Evolutionary conservation across 768 basidiomycete species (phyloP), one percentile per base, ranked within the genome.

Genomic region (Mycena capillaripes): DNA sequence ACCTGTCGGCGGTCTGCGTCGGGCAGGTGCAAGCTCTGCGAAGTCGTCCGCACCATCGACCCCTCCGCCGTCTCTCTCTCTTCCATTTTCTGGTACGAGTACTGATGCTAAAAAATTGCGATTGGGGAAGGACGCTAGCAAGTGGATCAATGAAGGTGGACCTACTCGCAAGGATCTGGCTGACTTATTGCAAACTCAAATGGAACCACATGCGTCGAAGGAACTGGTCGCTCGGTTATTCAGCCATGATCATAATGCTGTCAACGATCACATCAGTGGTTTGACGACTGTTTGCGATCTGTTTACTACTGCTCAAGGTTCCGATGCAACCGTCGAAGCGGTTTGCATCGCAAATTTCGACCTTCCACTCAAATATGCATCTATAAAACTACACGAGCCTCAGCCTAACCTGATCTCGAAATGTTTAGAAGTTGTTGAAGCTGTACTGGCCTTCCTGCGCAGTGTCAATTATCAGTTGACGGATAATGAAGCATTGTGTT

Each of bases 221-320:
- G 93, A 97, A 2, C 82, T 99, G 3, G 81, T 94, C 16, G 82
- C 89, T 6, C 90, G 90, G 32, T 86, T 99, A 32, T 99, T 98
- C 85, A 98, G 97, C 78, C 95, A 94, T 71, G 98, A 98, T 76
- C 98, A 98, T 80, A 95, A 93, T 75, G 95, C 97, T 8, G 93
- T 98, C 74, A 97, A 96, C 76, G 98, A 99, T 79, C 92, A 94
- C 77, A 88, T 97, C 63, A 85, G 86, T n/a, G 97, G 94, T 8
- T 82, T 99, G 62, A 85, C 88, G 8, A 86, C 84, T 58, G 86
- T 99, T 25, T 88, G 91, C 63, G 95, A 97, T 2, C 93, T 95
- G 78, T 97, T 91, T 81, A 80, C 89, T 59, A 84, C 84, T 58
- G 88, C 90, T 21, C 85, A 89, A 30, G 84, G 85, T 25, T 89